These are phyloP conservation scores for Pythium oligandrum DNA, from an alignment of 352 stramenopile genomes.

Conservation along the genomic window DNA sequence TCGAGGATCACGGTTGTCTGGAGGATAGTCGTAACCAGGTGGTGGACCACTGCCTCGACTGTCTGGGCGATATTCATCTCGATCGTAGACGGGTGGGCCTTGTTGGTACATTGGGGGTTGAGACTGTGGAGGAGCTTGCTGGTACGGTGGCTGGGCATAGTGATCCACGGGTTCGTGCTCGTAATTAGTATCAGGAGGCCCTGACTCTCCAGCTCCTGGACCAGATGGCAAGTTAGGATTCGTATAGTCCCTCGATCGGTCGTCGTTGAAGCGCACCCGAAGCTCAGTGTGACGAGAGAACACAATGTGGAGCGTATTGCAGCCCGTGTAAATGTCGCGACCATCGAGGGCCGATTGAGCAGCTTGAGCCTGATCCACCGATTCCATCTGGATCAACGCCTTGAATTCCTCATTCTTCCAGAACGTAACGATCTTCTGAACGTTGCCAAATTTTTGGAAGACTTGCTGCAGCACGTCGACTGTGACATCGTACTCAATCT, in stretches of 20 bases:
- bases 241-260: conserved; percentile 66
- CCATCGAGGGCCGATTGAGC: conserved; percentile 68
- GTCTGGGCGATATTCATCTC: too few species aligned
- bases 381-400: conserved; percentile 75
- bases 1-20: neutral
- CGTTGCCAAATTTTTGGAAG: conserved; percentile 82
- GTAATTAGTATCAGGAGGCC: conserved; percentile 4
- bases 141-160: conserved; percentile 17
- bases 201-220: conserved; percentile 9
- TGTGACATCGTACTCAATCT: conserved; percentile 82
- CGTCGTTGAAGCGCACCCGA: conserved; percentile 72
- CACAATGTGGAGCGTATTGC: conserved; percentile 76
- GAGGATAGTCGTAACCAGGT: conserved; percentile 13
- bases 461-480: conserved; percentile 77
- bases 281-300: conserved; percentile 72
- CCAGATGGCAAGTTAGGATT: conserved; percentile 65
- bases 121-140: conserved; percentile 8
- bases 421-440: conserved; percentile 80
- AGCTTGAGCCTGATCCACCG: conserved; percentile 61
- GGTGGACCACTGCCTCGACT: conserved; percentile 1
- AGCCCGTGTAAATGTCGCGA: conserved; percentile 83
- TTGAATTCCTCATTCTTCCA: conserved; percentile 84
- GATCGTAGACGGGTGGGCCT: too few species aligned
- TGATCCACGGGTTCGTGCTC: conserved; percentile 9
- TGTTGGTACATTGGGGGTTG: too few species aligned